Evolutionary conservation across 345 rosid species (phyloP), one percentile per base, ranked within the genome.

Genomic region (Theobroma cacao): DNA sequence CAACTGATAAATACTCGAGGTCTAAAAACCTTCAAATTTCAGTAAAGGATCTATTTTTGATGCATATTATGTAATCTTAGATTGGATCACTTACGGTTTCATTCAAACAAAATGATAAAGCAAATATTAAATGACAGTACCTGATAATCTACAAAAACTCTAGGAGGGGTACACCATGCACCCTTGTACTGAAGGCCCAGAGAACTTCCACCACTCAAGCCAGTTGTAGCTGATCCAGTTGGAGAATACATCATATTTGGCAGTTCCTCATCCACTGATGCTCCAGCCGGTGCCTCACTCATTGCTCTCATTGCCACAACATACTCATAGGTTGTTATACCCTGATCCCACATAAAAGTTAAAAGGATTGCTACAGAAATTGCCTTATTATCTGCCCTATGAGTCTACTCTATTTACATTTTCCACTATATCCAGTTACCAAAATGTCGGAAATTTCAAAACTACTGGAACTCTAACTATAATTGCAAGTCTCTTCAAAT

Each of bases 81-180:
- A 66, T 33, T 13, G 45, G 65, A 64, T 5, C 22, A 74, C 40
- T 9, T 11, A 11, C 64, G 36, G 71, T 33, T 73, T 45, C 77
- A 34, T 26, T 22, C 65, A 59, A 38, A 26, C 24, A 2, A 52
- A 33, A 64, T 4, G 28, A 52, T 38, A 47, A 18, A 22, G 7
- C 12, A 47, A 60, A 48, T 13, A 17, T 43, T 34, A 61, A 80
- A 84, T 71, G 58, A 47, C 0, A 75, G 77, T 88, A 95, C 98
- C 98, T 93, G 95, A 89, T 95, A 85, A 85, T 95, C 98, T 78
- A 96, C 91, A 81, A 92, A 95, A 66, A 95, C 90, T 86, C 98
- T 85, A 31, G 98, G 98, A 83, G 98, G 97, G 61, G 98, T 93
- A 83, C 98, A 95, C 98, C 98, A 95, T 72, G 88, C 90, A n/a